These are phyloP conservation scores for Oryza australiensis DNA, from an alignment of 176 grass and related monocot species.

Conservation along the genomic window DNA sequence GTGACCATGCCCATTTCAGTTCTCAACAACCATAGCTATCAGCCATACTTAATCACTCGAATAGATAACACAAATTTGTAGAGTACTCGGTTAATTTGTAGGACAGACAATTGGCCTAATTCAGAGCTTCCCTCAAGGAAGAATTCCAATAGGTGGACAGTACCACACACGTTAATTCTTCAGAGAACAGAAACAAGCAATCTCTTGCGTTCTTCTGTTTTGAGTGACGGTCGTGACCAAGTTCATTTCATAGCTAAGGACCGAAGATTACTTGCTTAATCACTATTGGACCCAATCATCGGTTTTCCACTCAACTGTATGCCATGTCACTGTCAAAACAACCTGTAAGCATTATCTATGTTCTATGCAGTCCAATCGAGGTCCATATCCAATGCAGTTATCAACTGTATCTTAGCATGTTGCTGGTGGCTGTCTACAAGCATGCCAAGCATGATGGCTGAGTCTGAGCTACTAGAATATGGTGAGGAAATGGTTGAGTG, in stretches of 20 bases:
- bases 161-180: neutral
- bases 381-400: neutral
- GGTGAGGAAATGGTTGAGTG: no score
- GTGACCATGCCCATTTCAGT: neutral
- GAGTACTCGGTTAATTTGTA: neutral
- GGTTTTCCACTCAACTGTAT: neutral
- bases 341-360: conserved; percentile 8
- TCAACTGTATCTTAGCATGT: conserved; percentile 2
- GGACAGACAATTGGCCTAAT: neutral
- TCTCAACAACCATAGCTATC: neutral
- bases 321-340: conserved; percentile 29
- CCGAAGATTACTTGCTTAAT: neutral
- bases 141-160: no score
- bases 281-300: neutral
- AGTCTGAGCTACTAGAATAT: conserved; percentile 15
- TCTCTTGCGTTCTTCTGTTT: neutral
- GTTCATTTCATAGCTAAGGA: neutral
- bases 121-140: neutral
- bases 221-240: neutral
- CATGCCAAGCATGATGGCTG: conserved; percentile 35
- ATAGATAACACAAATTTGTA: no score
- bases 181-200: no score
- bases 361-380: neutral
- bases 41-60: no score
- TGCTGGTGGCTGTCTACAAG: conserved; percentile 7